phyloP scores from a whole-genome alignment of 2,329 filamentous ascomycete species.

The Fusarium ambrosium region DNA sequence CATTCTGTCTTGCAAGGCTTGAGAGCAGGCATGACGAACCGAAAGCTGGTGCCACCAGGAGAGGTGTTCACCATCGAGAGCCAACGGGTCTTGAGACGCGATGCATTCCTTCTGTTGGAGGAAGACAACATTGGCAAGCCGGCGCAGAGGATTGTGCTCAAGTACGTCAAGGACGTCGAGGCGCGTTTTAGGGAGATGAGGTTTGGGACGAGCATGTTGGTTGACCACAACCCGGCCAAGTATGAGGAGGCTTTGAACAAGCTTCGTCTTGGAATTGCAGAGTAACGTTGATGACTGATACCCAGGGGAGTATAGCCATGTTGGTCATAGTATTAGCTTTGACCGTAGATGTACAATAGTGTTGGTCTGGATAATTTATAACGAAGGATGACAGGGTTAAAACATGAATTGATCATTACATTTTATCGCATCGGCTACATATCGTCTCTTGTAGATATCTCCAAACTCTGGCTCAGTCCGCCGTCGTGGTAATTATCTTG shows the following conservation, averaged over 20 bases:
- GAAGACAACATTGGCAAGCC: constrained; percentile 71
- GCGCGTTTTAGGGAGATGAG: constrained; percentile 76
- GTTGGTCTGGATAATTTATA: background rate
- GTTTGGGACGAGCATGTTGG: constrained; percentile 80
- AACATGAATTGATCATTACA: background rate
- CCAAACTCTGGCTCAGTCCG: constrained; percentile 38
- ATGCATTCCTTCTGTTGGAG: constrained; percentile 68
- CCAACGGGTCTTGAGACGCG: constrained; percentile 74
- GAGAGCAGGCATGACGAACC: constrained; percentile 75
- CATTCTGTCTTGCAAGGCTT: constrained; percentile 76
- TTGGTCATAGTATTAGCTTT: background rate
- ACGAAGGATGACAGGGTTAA: background rate
- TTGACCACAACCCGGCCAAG: constrained; percentile 80
- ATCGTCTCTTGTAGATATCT: background rate
- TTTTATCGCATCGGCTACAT: background rate
- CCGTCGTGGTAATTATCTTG: constrained; percentile 63
- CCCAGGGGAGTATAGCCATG: background rate
- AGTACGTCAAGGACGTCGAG: constrained; percentile 80
- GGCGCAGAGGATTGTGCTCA: constrained; percentile 77
- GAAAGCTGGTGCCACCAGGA: constrained; percentile 80
- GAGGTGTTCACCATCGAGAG: constrained; percentile 82
- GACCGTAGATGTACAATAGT: constrained; percentile 1
- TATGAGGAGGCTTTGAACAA: constrained; percentile 79
- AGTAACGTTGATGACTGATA: constrained; percentile 31
- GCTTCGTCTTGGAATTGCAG: constrained; percentile 64